Evolutionary conservation across 2,329 filamentous ascomycete species (phyloP), one percentile per base, ranked within the genome.

Genomic region (Calonectria pauciramosa): DNA sequence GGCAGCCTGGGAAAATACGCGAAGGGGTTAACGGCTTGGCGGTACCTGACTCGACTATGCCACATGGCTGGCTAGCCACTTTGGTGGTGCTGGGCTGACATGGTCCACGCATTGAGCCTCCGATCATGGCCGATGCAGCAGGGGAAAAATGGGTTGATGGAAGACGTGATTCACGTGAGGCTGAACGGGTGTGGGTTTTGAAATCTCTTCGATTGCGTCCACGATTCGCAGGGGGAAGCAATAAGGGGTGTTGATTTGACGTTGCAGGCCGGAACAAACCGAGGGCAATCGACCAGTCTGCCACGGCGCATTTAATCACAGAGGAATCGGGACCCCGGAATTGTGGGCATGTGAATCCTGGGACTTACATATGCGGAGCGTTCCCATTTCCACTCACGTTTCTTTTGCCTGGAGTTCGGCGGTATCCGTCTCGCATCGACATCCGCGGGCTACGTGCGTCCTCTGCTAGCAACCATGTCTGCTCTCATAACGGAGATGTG

Each of bases 401-500:
- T 63, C 32, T 52, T 64, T 70, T 70, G 41, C 23, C 68, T 64
- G 30, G 68, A 70, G 68, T 5, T 32, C 44, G 68, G 68, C 34
- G 68, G 63, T 47, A 41, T 26, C 47, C 60, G 54, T 60, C 14
- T 60, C 28, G 41, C 44, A 70, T 34, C 32, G 20, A 44, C 68
- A 70, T 34, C 64, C 75, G 41, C 63, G 76, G 75, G 56, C 5
- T n/a, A 13, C n/a, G 34, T 63, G 34, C 13, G 23, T 63, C 56
- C 56, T 41, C 36, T 18, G 23, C 34, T 41, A 70, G 56, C 47
- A 73, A 41, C 47, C 38, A 81, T 81, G 82, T 64, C 80, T 60
- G 76, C 80, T 8, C 78, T 84, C 36, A 68, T 78, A 26, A 80
- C 77, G 13, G 86, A 87, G 79, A 83, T 84, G 74, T 88, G 86